Conservation (phyloP, 1,284 basidiomycete genomes). For the Austroboletus novae-zelandiae region DNA sequence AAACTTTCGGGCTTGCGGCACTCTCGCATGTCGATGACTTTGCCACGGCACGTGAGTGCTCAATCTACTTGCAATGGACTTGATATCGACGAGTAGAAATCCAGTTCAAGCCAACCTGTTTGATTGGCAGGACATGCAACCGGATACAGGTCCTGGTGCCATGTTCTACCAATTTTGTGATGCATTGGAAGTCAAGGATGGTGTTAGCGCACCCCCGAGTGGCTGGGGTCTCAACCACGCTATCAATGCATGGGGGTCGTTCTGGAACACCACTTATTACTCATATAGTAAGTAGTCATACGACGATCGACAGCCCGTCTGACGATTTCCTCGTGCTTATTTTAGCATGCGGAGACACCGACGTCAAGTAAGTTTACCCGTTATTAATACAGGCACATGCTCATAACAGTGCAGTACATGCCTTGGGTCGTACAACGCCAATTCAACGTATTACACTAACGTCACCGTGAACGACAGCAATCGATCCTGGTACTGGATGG, state of each 20-base stretch:
- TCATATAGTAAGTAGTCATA: conserved; percentile 27
- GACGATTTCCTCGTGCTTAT: neutral
- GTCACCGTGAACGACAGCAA: conserved; percentile 39
- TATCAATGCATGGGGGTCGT: conserved; percentile 58
- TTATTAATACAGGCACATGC: neutral
- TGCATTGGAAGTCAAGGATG: conserved; percentile 66
- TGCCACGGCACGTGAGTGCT: conserved; percentile 45
- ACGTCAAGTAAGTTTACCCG: conserved; percentile 35
- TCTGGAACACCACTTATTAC: conserved; percentile 43
- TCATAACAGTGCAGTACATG: conserved; percentile 34
- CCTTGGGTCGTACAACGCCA: conserved; percentile 44
- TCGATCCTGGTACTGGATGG: conserved; percentile 50
- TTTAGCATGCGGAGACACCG: conserved; percentile 37
- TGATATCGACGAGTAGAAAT: neutral
- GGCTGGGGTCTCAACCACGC: conserved; percentile 69
- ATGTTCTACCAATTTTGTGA: conserved; percentile 70
- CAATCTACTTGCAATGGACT: too few species aligned
- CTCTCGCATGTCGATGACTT: conserved; percentile 66
- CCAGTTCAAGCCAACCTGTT: conserved; percentile 53
- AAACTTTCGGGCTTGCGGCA: conserved; percentile 54
- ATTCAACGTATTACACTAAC: conserved; percentile 38
- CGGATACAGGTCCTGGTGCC: conserved; percentile 33
- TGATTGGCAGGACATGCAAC: conserved; percentile 47
- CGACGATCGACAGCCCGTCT: neutral
- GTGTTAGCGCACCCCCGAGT: conserved; percentile 46